Evolutionary conservation across 352 stramenopile species (phyloP), one percentile per base, ranked within the genome.

Genomic region (Phytopythium montanum): DNA sequence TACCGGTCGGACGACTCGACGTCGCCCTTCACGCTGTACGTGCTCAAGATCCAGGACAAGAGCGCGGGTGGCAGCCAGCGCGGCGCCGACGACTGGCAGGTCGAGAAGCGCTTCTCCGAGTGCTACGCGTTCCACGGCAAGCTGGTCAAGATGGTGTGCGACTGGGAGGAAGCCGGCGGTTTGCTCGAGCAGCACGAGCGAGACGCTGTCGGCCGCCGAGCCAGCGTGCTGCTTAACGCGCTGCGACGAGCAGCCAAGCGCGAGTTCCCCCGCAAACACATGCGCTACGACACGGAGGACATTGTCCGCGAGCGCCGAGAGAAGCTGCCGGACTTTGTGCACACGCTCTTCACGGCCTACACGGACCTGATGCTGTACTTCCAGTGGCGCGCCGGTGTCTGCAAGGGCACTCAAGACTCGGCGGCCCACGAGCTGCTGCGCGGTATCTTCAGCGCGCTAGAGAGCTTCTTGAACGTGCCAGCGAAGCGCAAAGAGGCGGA

Each of bases 391-490:
- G 56, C 7, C 38, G 38, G 52, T 23, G 28, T 28, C 2, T 10
- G 23, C 39, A 25, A 26, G 18, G 39, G 39, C 39, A 12, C 18
- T 4, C 48, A 54, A 9, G 45, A 54, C 2, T 26, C 48, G 28
- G 26, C 26, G 10, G 28, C 23, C 18, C 34, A 58, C 36, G 18
- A 49, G 44, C 64, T 50, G 52, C 44, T 75, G 2, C 61, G 59
- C 34, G 34, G 36, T 46, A 51, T 72, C 42, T 65, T 66, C 38
- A 23, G 63, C 14, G 64, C 66, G 19, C 52, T 72, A 16, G 57
- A 75, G 55, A 26, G 44, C 46, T 75, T 72, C n/a, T 49, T 75
- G 57, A 52, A 62, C 42, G 60, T 75, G 23, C 68, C 64, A n/a
- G 60, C 60, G 19, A 68, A 65, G 53, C 60, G 65, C 18, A 75